Base-by-base conservation (phyloP, 208 protist species). In the Crithidia acanthocephali region DNA sequence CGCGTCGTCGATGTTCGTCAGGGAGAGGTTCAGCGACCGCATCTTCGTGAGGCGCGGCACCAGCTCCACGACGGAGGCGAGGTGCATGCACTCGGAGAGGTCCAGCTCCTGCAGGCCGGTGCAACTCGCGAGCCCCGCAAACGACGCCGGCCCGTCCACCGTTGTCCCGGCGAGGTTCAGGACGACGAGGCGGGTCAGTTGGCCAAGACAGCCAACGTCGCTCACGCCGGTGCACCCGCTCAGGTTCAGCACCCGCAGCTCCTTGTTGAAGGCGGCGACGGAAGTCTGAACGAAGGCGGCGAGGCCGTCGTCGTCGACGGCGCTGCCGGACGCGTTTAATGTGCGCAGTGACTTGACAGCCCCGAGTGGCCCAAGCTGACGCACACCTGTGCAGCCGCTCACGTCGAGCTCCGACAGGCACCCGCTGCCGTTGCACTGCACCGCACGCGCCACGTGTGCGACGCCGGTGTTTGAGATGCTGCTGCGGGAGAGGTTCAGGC, bases 341-440 rank as follows among this genome's bases (percentile, higher is more conserved):
- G 48, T 45, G 23, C 63, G 37, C 23, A 83, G 66, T 8, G 62
- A 48, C 16, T 58, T 70, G 30, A 83, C 62, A 2, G 37, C 30
- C n/a, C 72, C 44, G 20, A 87, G 74, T 4, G 78, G 64, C 13
- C 69, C 75, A 6, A 84, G 45, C 1, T 72, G 53, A 22, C 62
- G 74, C 32, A 84, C 75, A 53, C 75, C 68, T n/a, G 77, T 51
- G 57, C 79, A 83, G n/a, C 66, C 60, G 55, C 70, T 79, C 25
- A 83, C 51, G 45, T 84, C 65, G 25, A 85, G 45, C 52, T 85
- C 75, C 33, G 73, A 67, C 30, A 85, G 52, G 25, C 33, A 53
- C 0, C 40, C 64, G 25, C 27, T 32, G 10, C 50, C 51, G 50
- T 47, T 53, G 50, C 63, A 42, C 28, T 53, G 27, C 45, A 68